Base-by-base conservation (phyloP, 805 yeast species). In the Ogataea methanolica region DNA sequence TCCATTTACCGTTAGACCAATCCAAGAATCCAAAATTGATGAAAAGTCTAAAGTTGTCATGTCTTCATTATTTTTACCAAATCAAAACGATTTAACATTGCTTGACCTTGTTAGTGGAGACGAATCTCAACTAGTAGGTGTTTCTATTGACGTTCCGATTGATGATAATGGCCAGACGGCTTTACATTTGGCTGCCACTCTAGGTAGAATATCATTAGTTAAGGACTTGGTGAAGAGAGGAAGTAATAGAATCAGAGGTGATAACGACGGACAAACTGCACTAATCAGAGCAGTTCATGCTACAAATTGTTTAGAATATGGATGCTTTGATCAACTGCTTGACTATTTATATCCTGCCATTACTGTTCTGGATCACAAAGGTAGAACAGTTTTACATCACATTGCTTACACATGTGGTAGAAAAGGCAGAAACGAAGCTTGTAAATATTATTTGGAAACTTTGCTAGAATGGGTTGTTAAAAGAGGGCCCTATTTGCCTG, bases 101-200 rank as follows among this genome's bases (percentile, higher is more conserved):
- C 41, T 56, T 29, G 60, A 57, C 38, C 48, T 63, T n/a, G 60
- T 60, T 7, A 64, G 58, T 6, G 59, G 62, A 5, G 63, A 60
- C 33, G 61, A 53, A 21, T 52, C 56, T 3, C 62, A 59, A 37
- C 44, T 68, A 15, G 53, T 60, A 11, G 61, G 73, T 37, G 72
- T 88, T 35, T 77, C 80, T 49, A 73, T 91, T 43, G 94, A 89
- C 59, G 88, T 89, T 33, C 83, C 97, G 1, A 87, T 95, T 40
- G 99, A 95, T 66, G 95, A 88, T 56, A 80, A 85, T 48, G 97
- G 98, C 0, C 94, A 94, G 61, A 85, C 96, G 0, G 89, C 96
- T 0, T 73, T 94, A 48, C 99, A 94, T 66, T 88, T 98, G 95
- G 95, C 97, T 4, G 83, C 97, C 15, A 88, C 97, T 0, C 75